These are phyloP conservation scores for Cercospora beticola DNA, from an alignment of 2,329 filamentous ascomycete species.

Conservation along the genomic window DNA sequence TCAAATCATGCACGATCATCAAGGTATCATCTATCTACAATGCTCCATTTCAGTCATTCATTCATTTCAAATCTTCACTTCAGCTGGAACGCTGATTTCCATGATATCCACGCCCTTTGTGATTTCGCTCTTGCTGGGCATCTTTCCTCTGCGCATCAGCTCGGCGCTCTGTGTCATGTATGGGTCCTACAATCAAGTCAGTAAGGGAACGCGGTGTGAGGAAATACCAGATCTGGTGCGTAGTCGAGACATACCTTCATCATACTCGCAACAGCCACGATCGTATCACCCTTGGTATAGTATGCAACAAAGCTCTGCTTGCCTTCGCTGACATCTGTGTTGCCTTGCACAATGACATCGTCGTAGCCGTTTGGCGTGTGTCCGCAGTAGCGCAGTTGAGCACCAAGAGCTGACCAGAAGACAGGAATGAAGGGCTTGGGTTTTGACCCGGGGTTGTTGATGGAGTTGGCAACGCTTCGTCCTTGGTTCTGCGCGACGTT, in stretches of 20 bases:
- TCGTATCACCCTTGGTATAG: conserved; percentile 80
- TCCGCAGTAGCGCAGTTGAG: conserved; percentile 89
- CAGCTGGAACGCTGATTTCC: conserved; percentile 46
- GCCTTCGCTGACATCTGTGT: conserved; percentile 57
- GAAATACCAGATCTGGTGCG: too few species aligned
- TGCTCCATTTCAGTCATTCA: background rate
- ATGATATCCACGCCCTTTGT: conserved; percentile 57
- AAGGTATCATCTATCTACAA: background rate
- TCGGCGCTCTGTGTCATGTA: conserved; percentile 79
- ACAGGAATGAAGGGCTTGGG: conserved; percentile 81
- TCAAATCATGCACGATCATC: background rate
- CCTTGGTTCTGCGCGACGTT: conserved; percentile 95
- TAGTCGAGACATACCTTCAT: conserved; percentile 66
- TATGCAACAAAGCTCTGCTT: conserved; percentile 83
- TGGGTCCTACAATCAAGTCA: conserved; percentile 60
- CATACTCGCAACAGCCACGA: conserved; percentile 91
- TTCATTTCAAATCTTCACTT: conserved; percentile 36
- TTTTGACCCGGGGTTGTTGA: conserved; percentile 62
- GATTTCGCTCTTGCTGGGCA: conserved; percentile 79
- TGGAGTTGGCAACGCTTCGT: conserved; percentile 73
- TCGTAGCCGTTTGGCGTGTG: conserved; percentile 83
- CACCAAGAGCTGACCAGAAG: conserved; percentile 92
- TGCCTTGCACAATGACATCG: conserved; percentile 76
- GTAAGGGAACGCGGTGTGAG: background rate
- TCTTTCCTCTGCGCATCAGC: conserved; percentile 77